Evolutionary conservation across 371 early-diverging fungal genomes (phyloP), one percentile per base, ranked within the genome.

Genomic region (Circinella umbellata): DNA sequence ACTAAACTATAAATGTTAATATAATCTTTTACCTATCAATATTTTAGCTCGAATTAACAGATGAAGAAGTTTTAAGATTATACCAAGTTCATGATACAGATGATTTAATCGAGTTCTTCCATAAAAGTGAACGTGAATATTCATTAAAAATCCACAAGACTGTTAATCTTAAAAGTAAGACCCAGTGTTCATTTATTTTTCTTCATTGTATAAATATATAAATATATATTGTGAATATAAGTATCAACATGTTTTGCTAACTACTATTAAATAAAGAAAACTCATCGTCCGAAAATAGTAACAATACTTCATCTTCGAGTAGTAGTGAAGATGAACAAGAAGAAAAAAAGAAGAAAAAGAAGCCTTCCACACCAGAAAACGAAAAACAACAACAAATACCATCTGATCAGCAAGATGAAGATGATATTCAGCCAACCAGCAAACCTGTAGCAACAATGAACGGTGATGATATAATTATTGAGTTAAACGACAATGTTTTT

Each of bases 61-160:
- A 70, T 4, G 74, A 76, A 46, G 84, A 84, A 42, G 46, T 72
- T 13, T 65, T 70, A 15, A 61, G 60, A 53, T 47, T 83, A 1
- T 67, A 63, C 34, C 20, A 42, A n/a, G 39, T 67, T 18, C 55
- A 73, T 35, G 68, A 84, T 54, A 79, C 80, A 2, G 84, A 84
- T 70, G 78, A 76, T 13, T 69, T 84, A 4, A 78, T 82, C 57
- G 82, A 84, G 18, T 78, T 84, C 35, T 75, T 84, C 36, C 79
- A 82, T 55, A 71, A 73, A 20, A 76, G 76, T 4, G 74, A 72
- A 4, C 73, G 80, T 61, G 69, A 76, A 11, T 82, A 75, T 66
- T 75, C 84, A 14, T 69, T 84, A 36, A 81, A 80, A 46, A 73
- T 82, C 18, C 84, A 84, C 59, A 84, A 80, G 37, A 77, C 80